Conservation (phyloP, 2,329 filamentous ascomycete genomes). For the Fusarium domesticum region DNA sequence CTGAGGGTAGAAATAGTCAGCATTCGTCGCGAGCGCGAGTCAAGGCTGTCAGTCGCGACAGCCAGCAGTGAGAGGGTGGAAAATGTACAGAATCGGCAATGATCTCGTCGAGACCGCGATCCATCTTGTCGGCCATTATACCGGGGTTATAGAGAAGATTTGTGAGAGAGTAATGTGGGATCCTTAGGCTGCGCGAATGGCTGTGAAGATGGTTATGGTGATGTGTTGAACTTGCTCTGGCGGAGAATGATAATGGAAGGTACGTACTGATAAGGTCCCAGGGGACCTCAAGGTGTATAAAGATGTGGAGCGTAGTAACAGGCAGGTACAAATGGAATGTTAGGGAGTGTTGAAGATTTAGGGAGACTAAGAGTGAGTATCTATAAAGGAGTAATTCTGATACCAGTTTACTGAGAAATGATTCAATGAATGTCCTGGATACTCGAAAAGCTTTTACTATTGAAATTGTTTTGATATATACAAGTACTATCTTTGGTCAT, state of each 20-base stretch:
- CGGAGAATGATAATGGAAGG: too few relatives aligned
- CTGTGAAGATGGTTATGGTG: slow-evolving; percentile 5
- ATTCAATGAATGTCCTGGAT: too few relatives aligned
- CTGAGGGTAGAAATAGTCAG: slow-evolving; percentile 23
- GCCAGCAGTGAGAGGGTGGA: slow-evolving; percentile 4
- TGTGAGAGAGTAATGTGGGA: background rate
- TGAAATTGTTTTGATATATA: too few relatives aligned
- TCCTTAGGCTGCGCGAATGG: background rate
- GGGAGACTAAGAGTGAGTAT: too few relatives aligned
- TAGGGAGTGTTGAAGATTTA: too few relatives aligned
- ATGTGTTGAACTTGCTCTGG: background rate
- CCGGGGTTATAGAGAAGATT: slow-evolving; percentile 2
- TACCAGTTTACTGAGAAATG: too few relatives aligned
- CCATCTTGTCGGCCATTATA: slow-evolving; percentile 45
- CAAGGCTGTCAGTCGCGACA: slow-evolving; percentile 3
- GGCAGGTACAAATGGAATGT: too few relatives aligned
- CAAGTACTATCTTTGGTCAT: too few relatives aligned
- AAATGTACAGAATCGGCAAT: slow-evolving; percentile 47
- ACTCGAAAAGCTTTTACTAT: too few relatives aligned
- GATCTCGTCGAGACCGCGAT: slow-evolving; percentile 56
- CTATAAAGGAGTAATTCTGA: too few relatives aligned
- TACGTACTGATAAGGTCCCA: background rate
- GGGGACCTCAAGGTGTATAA: too few relatives aligned
- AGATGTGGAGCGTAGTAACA: too few relatives aligned
- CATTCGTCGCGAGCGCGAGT: slow-evolving; percentile 11